Base-by-base conservation (phyloP, 441 rosid genomes). In the Populus trichocarpa region DNA sequence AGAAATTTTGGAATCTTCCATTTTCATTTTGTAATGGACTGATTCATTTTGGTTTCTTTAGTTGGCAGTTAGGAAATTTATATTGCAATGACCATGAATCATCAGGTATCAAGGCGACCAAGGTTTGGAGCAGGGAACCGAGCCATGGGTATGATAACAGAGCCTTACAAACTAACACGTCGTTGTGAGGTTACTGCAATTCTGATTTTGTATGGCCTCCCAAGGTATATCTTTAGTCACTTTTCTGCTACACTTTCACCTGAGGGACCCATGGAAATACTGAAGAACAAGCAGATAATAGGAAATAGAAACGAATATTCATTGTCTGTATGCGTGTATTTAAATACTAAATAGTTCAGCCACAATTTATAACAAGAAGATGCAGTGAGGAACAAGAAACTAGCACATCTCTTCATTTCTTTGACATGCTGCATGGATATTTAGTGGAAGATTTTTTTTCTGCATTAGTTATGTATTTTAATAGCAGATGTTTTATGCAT, bases 151-250 rank as follows among this genome's bases (percentile, higher is more conserved):
- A 89, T 89, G 93, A 82, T 87, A 69, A 90, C 99, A 38, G 96
- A 93, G 85, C 97, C 98, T 80, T 87, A 84, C 83, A 90, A 88
- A 88, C 86, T 94, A 80, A 82, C 86, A 40, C 96, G 98, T 11
- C 89, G 84, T 26, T 94, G 99, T 79, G 99, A 96, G 84, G 98
- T 96, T 79, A 96, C 99, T 1, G 99, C 99, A 12, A 91, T 96
- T 86, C 97, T 96, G 80, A 91, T 96, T 75, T 77, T 96, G 81
- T 93, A 92, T 78, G 98, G 99, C 23, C 96, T 96, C 76, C 99
- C 99, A 30, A 91, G 99, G 99, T 96, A 88, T 78, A 3, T 69
- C 74, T 32, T 26, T 66, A 38, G 28, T 75, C 66, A 65, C 72
- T 61, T 69, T 38, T 72, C 75, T 71, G 6, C 42, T 13, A 23